Conservation (phyloP, 2,329 filamentous ascomycete species). For the Penicillium sp. region DNA sequence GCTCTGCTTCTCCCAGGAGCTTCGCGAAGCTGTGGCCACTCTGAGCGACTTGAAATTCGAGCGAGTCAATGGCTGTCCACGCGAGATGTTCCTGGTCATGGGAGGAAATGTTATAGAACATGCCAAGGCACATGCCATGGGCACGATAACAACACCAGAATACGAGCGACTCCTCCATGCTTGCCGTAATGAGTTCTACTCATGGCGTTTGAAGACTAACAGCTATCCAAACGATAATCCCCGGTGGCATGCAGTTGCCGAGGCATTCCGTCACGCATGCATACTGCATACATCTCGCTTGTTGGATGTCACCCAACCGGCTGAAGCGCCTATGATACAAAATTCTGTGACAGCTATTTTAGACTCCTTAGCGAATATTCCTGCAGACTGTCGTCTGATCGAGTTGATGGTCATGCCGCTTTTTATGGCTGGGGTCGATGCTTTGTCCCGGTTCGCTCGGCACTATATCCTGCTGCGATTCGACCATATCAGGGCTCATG, state of each 20-base stretch:
- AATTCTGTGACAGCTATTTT: slow-evolving; percentile 27
- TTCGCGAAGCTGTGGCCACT: slow-evolving; percentile 26
- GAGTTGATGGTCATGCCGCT: slow-evolving; percentile 31
- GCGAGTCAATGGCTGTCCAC: slow-evolving; percentile 31
- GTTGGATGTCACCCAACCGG: slow-evolving; percentile 21
- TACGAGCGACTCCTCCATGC: slow-evolving; percentile 3
- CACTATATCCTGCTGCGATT: slow-evolving; percentile 31
- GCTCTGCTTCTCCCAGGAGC: slow-evolving; percentile 29
- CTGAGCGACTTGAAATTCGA: slow-evolving; percentile 28
- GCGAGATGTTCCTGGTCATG: slow-evolving; percentile 31
- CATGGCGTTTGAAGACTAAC: slow-evolving; percentile 21
- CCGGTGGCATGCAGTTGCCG: slow-evolving; percentile 26
- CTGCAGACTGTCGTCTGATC: slow-evolving; percentile 21
- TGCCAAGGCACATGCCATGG: slow-evolving; percentile 24
- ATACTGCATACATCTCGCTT: slow-evolving; percentile 30
- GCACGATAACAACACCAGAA: slow-evolving; percentile 7
- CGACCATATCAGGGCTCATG: slow-evolving; percentile 25
- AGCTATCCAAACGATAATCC: slow-evolving; percentile 24
- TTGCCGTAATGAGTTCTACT: slow-evolving; percentile 20
- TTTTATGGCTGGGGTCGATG: slow-evolving; percentile 32
- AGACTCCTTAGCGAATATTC: slow-evolving; percentile 26
- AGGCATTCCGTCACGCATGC: slow-evolving; percentile 28
- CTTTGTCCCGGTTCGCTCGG: slow-evolving; percentile 27
- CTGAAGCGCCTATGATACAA: slow-evolving; percentile 23
- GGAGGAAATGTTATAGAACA: slow-evolving; percentile 29